These are phyloP conservation scores for Microcos paniculata DNA, from an alignment of 345 rosid species.

Conservation along the genomic window DNA sequence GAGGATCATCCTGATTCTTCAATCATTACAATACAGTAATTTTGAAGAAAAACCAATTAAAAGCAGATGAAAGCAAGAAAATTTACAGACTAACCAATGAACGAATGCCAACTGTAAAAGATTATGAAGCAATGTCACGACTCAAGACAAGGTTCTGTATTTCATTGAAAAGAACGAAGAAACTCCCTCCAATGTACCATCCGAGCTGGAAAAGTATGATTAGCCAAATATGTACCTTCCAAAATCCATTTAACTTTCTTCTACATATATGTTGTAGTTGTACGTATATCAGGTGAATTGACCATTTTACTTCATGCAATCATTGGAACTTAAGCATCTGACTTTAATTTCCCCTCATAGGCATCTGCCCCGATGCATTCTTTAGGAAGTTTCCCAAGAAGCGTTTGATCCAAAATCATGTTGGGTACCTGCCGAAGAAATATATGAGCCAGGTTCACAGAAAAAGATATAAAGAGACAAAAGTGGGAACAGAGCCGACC, in stretches of 20 bases:
- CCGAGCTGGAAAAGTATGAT: neutral
- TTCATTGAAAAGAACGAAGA: no score
- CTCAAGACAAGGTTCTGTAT: no score
- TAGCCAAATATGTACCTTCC: neutral
- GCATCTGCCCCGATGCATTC: conserved; percentile 28
- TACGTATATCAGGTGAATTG: neutral
- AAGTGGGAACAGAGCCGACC: conserved; percentile 32
- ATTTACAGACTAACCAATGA: no score
- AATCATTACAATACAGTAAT: no score
- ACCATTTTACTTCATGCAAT: neutral
- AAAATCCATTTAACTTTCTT: neutral
- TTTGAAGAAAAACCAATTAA: no score
- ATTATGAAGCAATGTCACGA: no score
- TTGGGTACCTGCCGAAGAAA: conserved; percentile 72
- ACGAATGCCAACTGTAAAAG: no score
- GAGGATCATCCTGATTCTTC: no score
- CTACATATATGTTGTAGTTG: no score
- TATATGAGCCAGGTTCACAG: neutral
- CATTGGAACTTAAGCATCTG: conserved; percentile 9
- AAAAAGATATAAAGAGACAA: neutral
- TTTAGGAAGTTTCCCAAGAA: conserved; percentile 76
- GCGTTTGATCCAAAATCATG: conserved; percentile 85
- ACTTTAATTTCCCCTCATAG: no score
- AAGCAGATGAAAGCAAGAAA: no score
- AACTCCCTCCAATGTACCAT: neutral